Base-by-base conservation (phyloP, 768 basidiomycete species). In the Lactarius sanguifluus region DNA sequence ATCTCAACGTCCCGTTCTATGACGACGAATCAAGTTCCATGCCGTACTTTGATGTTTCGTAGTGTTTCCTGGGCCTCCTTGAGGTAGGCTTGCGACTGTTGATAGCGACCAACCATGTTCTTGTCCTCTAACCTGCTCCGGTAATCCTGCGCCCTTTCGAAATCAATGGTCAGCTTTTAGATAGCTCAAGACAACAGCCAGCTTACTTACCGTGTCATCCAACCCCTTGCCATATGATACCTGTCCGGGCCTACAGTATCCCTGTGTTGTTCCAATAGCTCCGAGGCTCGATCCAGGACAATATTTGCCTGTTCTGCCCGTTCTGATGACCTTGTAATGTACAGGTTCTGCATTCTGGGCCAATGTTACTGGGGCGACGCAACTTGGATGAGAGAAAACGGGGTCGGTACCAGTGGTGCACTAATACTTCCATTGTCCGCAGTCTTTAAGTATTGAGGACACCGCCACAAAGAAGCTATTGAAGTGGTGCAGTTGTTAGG, bases 21-120 rank as follows among this genome's bases (percentile, higher is more conserved):
- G 32, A 38, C n/a, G 28, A 62, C 10, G 16, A 4, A 50, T 50
- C 32, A 28, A 30, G 5, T 30, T 30, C 28, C 28, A 30, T 3
- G 12, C 12, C 60, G 8, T 34, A 66, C 65, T 61, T 62, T 8
- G 18, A 66, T 57, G 1, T 13, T 41, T 50, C 15, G 8, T 12
- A 61, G 13, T 3, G 65, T 58, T 38, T 62, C 65, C 15, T 40
- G 61, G 28, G 60, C 65, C 28, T 66, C n/a, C 16, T 52, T 47
- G 16, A 57, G 56, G 30, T 66, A 66, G 4, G 32, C 16, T 18
- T 62, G 60, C 20, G 56, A 34, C 28, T 57, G 55, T 10, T 28
- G 38, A 5, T 25, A 8, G 16, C 47, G 47, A 30, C 60, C 45
- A 25, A 62, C 13, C 5, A 43, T 3, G 38, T n/a, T 25, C 36